Base-by-base conservation (phyloP, 768 basidiomycete genomes). In the Pulveroboletus frians region DNA sequence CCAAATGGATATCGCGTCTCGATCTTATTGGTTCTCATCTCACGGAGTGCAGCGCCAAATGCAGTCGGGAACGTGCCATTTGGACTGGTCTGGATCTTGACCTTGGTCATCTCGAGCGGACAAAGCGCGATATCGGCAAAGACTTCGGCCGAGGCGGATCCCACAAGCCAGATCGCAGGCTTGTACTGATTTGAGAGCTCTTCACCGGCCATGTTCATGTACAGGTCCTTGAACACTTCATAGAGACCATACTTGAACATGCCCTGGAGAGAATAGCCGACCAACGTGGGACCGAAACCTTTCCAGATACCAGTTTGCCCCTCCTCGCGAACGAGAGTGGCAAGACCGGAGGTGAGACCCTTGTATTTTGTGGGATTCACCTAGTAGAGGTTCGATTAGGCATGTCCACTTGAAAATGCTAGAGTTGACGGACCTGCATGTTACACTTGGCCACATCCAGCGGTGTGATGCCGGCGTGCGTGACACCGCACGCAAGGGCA, bases 231-330 rank as follows among this genome's bases (percentile, higher is more conserved):
- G 88, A 94, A 97, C 65, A 88, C 69, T 73, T 97, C 93, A 69
- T 96, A 96, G 69, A 94, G 88, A 75, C 94, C 94, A 70, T 91
- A 96, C 74, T 97, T 97, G 86, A 95, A 92, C 81, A 93, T 85
- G 67, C 94, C 94, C 74, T 96, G 94, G 61, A 92, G 79, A 9
- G 91, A 90, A 76, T 94, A 94, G 55, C 94, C 92, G 71, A 95
- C 76, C 54, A 92, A 76, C 51, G 94, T 97, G 46, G 94, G 94
- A 32, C 89, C 89, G 66, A 96, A 75, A 62, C 94, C 94, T 71
- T 95, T 97, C 84, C 92, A 88, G 70, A 96, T 81, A 69, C 91
- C 94, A 34, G 69, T 81, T 52, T 83, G 70, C 61, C 93, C 89
- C 71, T 94, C 88, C 68, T 91, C 89, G 36, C 79, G 80, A 47